Evolutionary conservation across 2,329 filamentous ascomycete species (phyloP).

Genomic region (Beauveria pseudobassiana): DNA sequence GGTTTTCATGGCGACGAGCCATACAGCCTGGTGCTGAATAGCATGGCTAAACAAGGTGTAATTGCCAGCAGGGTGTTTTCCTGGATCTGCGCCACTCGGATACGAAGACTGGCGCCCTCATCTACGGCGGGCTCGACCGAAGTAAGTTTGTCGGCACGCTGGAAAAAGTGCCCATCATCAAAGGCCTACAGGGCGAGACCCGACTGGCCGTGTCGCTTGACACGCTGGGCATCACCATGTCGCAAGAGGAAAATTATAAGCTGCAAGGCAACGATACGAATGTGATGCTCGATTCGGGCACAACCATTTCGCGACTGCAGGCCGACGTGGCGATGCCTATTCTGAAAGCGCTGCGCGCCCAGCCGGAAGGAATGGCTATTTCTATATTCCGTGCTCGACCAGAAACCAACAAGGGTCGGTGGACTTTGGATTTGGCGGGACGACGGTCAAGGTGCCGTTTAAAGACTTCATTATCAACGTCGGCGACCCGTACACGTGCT

Average conservation of each 20-base stretch:
- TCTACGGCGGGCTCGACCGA: constrained; percentile 46
- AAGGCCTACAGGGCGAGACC: constrained; percentile 26
- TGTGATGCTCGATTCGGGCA: constrained; percentile 46
- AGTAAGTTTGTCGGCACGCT: constrained; percentile 43
- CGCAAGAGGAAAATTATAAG: constrained; percentile 17
- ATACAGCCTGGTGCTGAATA: constrained; percentile 49
- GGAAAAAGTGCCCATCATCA: constrained; percentile 34
- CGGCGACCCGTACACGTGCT: constrained; percentile 28
- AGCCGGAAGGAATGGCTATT: constrained; percentile 35
- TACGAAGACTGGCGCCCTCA: constrained; percentile 38
- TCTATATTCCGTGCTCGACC: constrained; percentile 34
- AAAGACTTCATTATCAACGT: constrained; percentile 43
- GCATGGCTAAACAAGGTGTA: constrained; percentile 36
- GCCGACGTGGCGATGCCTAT: constrained; percentile 33
- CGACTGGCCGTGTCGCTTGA: constrained; percentile 29
- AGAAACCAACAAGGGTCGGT: constrained; percentile 31
- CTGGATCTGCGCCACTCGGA: constrained; percentile 41
- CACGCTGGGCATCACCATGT: constrained; percentile 24
- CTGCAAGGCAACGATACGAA: constrained; percentile 26
- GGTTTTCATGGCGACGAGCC: constrained; percentile 29
- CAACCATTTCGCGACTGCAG: constrained; percentile 42
- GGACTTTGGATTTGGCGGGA: constrained; percentile 40
- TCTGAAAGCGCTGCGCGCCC: constrained; percentile 34
- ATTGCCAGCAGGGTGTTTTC: constrained; percentile 44
- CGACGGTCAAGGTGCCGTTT: constrained; percentile 34